Evolutionary conservation across 805 yeast genomes (phyloP), one percentile per base, ranked within the genome.

Genomic region (Yamadazyma insecticola): DNA sequence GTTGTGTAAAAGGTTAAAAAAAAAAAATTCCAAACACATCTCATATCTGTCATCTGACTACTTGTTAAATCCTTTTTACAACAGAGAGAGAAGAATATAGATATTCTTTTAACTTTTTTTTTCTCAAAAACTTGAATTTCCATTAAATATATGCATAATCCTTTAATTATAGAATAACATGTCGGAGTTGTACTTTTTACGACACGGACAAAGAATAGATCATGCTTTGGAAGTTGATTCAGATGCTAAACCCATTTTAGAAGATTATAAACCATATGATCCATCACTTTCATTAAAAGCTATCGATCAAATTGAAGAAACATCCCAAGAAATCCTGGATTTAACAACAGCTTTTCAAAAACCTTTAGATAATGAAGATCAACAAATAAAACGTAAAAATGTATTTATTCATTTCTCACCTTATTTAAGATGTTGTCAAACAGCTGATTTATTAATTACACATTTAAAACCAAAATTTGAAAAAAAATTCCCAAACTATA

Each of bases 131-230:
- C n/a, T n/a, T n/a, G n/a, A n/a, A n/a, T n/a, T n/a, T n/a, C n/a
- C n/a, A n/a, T n/a, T n/a, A n/a, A n/a, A n/a, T n/a, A n/a, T n/a
- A n/a, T n/a, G n/a, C n/a, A n/a, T n/a, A n/a, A n/a, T n/a, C n/a
- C n/a, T n/a, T n/a, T n/a, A n/a, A n/a, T n/a, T n/a, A n/a, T n/a
- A n/a, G n/a, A 16, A 12, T 14, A 26, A 23, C 42, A 60, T 60
- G 67, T 48, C 67, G 16, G 70, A 64, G 47, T 51, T 65, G 40
- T 61, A 47, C 47, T 65, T 65, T 51, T 48, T 65, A 32, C 67
- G 72, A 36, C 72, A 65, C 47, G 70, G 67, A 16, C 50, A 52
- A 25, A 46, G 72, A 26, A 60, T 63, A 27, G 70, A 65, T 41
- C 67, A 62, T 40, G 60, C 56, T 10, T 32, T 44, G 21, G 28